Conservation (phyloP, 2,329 filamentous ascomycete genomes). For the Nannizziopsis barbatae region DNA sequence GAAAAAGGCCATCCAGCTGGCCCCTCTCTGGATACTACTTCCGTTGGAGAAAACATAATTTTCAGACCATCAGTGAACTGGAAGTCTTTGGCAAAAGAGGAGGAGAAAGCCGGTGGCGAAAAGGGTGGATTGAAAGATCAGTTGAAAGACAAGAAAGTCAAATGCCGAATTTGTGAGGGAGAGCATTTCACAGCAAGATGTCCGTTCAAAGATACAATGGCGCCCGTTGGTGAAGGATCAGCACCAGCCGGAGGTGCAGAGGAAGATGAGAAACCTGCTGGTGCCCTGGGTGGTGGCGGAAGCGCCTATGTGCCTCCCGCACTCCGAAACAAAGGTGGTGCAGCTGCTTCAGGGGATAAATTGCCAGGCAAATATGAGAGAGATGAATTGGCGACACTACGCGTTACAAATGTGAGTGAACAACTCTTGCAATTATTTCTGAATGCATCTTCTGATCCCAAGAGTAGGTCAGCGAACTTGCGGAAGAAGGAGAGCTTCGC, state of each 20-base stretch:
- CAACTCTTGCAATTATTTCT: not conserved
- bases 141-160: conserved; percentile 98
- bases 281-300: conserved; percentile 52
- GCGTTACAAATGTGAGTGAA: conserved; percentile 84
- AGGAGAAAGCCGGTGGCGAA: conserved; percentile 39
- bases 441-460: conserved; percentile 4
- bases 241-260: conserved; percentile 38
- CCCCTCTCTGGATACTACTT: conserved; percentile 79
- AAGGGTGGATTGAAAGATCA: conserved; percentile 54
- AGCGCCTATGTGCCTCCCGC: conserved; percentile 92
- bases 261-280: conserved; percentile 35
- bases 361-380: conserved; percentile 92
- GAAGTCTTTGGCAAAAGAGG: conserved; percentile 77
- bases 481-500: conserved; percentile 87
- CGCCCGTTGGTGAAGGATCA: conserved; percentile 45
- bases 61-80: conserved; percentile 90
- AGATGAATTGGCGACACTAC: conserved; percentile 89
- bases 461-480: conserved; percentile 83
- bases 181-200: conserved; percentile 99
- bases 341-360: conserved; percentile 54
- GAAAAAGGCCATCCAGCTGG: conserved; percentile 76
- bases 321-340: conserved; percentile 56
- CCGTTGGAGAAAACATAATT: conserved; percentile 93
- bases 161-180: conserved; percentile 96
- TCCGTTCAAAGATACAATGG: conserved; percentile 99